Conservation (phyloP, 305 asterid genomes). For the Solanum hybrid region DNA sequence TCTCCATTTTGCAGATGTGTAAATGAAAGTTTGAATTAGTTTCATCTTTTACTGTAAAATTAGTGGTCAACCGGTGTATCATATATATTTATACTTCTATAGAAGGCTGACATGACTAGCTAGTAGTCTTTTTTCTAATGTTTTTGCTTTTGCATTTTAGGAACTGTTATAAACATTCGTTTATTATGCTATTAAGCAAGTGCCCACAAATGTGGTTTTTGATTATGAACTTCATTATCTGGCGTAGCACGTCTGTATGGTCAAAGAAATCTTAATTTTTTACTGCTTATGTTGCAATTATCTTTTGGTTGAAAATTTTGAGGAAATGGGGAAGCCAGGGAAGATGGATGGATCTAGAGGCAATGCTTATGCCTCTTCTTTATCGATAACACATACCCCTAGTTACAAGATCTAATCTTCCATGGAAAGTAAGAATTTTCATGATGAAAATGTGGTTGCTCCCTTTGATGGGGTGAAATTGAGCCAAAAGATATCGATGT, state of each 20-base stretch:
- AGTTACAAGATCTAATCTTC: background rate
- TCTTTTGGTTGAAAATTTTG: background rate
- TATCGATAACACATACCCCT: background rate
- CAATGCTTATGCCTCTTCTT: background rate
- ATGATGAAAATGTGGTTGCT: background rate
- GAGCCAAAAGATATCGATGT: background rate
- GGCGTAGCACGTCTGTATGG: background rate
- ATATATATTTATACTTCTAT: slow-evolving; percentile 23
- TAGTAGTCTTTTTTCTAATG: slow-evolving; percentile 7
- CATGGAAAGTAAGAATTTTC: background rate
- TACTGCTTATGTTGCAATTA: background rate
- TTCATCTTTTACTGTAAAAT: slow-evolving; percentile 42
- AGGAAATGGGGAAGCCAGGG: background rate
- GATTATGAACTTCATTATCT: background rate
- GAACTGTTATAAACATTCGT: background rate
- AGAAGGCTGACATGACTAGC: slow-evolving; percentile 18
- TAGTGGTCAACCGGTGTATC: slow-evolving; percentile 28
- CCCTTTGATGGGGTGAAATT: background rate
- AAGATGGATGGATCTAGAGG: background rate
- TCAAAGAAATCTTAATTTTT: background rate
- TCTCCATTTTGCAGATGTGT: slow-evolving; percentile 21
- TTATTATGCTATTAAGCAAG: background rate
- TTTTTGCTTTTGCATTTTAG: background rate
- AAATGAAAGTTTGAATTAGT: slow-evolving; percentile 36
- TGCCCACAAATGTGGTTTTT: background rate